These are phyloP conservation scores for Salix caprea DNA, from an alignment of 345 rosid genomes.

Conservation along the genomic window DNA sequence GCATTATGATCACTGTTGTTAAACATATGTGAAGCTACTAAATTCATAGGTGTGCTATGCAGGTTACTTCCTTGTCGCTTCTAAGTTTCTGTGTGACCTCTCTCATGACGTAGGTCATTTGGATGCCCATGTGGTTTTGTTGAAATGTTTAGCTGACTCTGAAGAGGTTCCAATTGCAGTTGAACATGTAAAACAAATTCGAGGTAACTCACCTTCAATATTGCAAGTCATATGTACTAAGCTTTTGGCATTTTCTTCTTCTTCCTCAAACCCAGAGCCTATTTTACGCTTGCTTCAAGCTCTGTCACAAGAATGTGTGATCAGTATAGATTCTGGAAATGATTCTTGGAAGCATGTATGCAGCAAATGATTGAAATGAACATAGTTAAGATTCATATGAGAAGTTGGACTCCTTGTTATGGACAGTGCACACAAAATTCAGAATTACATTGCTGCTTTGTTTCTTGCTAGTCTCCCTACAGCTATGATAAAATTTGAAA, in stretches of 20 bases:
- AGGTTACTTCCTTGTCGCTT: constrained; percentile 50
- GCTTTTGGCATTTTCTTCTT: constrained; percentile 40
- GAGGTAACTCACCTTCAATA: constrained; percentile 38
- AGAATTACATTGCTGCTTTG: background rate
- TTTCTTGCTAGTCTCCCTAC: background rate
- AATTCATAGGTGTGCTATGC: constrained; percentile 4
- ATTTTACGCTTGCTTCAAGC: constrained; percentile 29
- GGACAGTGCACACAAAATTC: background rate
- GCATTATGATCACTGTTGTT: background rate
- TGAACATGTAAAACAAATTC: constrained; percentile 47
- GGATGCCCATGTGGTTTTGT: constrained; percentile 48
- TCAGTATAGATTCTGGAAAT: background rate
- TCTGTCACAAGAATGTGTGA: constrained; percentile 8
- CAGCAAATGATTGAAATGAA: background rate
- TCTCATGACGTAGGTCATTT: constrained; percentile 34
- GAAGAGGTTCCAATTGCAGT: constrained; percentile 46
- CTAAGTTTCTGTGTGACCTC: constrained; percentile 38
- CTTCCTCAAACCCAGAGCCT: constrained; percentile 41
- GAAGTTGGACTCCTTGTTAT: background rate
- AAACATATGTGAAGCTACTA: background rate
- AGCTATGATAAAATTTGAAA: background rate
- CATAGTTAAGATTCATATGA: background rate
- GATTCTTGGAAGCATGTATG: background rate
- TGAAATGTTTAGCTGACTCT: constrained; percentile 56
- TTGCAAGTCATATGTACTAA: constrained; percentile 33